These are phyloP conservation scores for Ceratobasidium sp. DNA, from an alignment of 1,284 basidiomycete genomes.

Conservation along the genomic window DNA sequence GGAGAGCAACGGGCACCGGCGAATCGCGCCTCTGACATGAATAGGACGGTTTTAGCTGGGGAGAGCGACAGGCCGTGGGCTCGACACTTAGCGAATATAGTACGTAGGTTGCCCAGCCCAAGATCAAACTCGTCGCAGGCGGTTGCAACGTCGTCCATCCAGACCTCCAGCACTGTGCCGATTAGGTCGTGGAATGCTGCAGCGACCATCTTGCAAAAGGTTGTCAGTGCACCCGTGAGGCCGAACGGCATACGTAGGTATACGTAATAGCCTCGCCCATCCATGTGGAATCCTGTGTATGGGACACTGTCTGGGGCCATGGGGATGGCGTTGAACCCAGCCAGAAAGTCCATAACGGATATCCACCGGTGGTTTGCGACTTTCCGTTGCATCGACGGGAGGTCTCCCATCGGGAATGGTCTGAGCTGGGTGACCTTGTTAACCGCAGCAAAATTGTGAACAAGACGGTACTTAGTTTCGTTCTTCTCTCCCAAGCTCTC, in stretches of 20 bases:
- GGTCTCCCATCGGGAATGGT: slow-evolving; percentile 44
- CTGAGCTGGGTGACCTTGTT: slow-evolving; percentile 50
- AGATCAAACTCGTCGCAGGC: slow-evolving; percentile 38
- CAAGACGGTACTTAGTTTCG: slow-evolving; percentile 49
- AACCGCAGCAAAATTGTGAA: slow-evolving; percentile 50
- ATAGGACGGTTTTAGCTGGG: slow-evolving; percentile 45
- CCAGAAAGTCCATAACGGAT: slow-evolving; percentile 44
- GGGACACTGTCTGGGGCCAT: slow-evolving; percentile 34
- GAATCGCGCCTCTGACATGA: slow-evolving; percentile 42
- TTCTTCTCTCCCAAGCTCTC: neutral
- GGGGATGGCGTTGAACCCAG: slow-evolving; percentile 45
- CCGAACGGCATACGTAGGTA: slow-evolving; percentile 49
- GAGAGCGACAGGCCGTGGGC: slow-evolving; percentile 27
- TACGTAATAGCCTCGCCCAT: slow-evolving; percentile 48
- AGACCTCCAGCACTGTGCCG: slow-evolving; percentile 35
- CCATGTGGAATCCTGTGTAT: slow-evolving; percentile 48
- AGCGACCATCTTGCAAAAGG: slow-evolving; percentile 43
- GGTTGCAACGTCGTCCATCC: slow-evolving; percentile 49
- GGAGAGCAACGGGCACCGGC: slow-evolving; percentile 36
- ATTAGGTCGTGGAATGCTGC: slow-evolving; percentile 45
- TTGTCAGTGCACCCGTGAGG: slow-evolving; percentile 46
- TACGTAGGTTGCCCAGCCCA: slow-evolving; percentile 19
- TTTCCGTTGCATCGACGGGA: slow-evolving; percentile 34
- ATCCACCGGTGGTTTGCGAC: slow-evolving; percentile 46
- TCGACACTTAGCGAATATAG: slow-evolving; percentile 21